Evolutionary conservation across 2,329 filamentous ascomycete genomes (phyloP).

Genomic region (Incumbomyces delicatus): DNA sequence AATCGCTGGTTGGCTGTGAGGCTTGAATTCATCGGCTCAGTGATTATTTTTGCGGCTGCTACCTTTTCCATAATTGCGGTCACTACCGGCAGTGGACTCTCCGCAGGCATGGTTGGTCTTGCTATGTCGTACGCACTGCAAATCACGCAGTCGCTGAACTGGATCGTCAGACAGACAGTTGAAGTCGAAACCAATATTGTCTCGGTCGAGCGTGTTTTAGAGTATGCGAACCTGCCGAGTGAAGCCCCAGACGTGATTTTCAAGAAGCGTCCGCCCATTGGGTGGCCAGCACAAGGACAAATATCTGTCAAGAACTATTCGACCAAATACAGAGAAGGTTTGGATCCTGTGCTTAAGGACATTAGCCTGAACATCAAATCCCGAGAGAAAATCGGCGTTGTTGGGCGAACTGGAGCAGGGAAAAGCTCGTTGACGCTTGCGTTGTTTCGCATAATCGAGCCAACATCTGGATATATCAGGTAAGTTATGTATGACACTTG

Average conservation of each 20-base stretch:
- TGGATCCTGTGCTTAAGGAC: slow-evolving; percentile 88
- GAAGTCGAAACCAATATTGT: slow-evolving; percentile 99
- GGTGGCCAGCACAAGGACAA: slow-evolving; percentile 83
- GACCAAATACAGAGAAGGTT: slow-evolving; percentile 77
- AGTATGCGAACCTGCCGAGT: slow-evolving; percentile 83
- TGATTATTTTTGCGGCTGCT: slow-evolving; percentile 84
- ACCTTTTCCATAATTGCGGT: slow-evolving; percentile 75
- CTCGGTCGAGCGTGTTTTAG: slow-evolving; percentile 91
- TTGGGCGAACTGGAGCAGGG: slow-evolving; percentile 88
- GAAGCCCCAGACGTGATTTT: slow-evolving; percentile 92
- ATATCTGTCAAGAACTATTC: slow-evolving; percentile 91
- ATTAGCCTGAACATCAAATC: slow-evolving; percentile 87
- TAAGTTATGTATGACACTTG: slow-evolving; percentile 20
- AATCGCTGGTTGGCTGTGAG: slow-evolving; percentile 91
- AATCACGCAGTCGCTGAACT: slow-evolving; percentile 95
- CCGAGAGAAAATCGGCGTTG: slow-evolving; percentile 95
- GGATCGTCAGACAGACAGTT: slow-evolving; percentile 96
- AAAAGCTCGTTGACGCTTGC: slow-evolving; percentile 91
- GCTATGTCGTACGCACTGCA: slow-evolving; percentile 95
- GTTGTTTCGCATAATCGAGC: slow-evolving; percentile 91
- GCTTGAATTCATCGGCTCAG: slow-evolving; percentile 85
- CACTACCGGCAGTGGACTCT: slow-evolving; percentile 53
- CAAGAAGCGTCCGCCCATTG: slow-evolving; percentile 72
- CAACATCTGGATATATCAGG: slow-evolving; percentile 64
- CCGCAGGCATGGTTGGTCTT: slow-evolving; percentile 72